Percentiles rank a stretch among this genome's conserved stretches.
These are phyloP conservation scores for Xerocomus potaroensis DNA, from an alignment of 768 basidiomycete genomes.

Conservation along the genomic window DNA sequence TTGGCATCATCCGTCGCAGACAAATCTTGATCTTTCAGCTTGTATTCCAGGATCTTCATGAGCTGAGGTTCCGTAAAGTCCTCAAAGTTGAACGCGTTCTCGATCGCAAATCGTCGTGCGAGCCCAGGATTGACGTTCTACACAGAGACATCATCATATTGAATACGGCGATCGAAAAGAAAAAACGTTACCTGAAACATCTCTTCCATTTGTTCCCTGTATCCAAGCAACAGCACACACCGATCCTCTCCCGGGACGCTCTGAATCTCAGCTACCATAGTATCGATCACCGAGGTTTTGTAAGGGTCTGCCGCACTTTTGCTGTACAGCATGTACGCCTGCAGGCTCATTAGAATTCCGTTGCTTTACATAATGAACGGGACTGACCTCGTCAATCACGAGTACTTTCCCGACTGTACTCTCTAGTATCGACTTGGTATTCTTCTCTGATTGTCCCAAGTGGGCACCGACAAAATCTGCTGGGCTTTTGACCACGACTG, in stretches of 20 bases:
- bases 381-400: slow-evolving; percentile 61
- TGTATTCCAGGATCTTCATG: slow-evolving; percentile 46
- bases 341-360: neutral
- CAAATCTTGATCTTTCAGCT: slow-evolving; percentile 56
- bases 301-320: slow-evolving; percentile 42
- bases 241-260: slow-evolving; percentile 66
- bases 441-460: slow-evolving; percentile 57
- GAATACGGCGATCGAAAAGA: neutral
- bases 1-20: slow-evolving; percentile 54
- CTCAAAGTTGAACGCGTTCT: slow-evolving; percentile 65
- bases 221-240: slow-evolving; percentile 62
- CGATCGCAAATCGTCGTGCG: slow-evolving; percentile 61
- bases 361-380: slow-evolving; percentile 10
- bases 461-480: slow-evolving; percentile 61
- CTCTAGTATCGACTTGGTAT: slow-evolving; percentile 60
- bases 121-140: slow-evolving; percentile 72
- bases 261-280: slow-evolving; percentile 71
- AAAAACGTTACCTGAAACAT: slow-evolving; percentile 53
- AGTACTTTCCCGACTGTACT: slow-evolving; percentile 61
- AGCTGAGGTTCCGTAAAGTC: slow-evolving; percentile 58
- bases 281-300: slow-evolving; percentile 70
- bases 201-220: slow-evolving; percentile 61
- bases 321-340: slow-evolving; percentile 47
- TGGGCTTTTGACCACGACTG: slow-evolving; percentile 66
- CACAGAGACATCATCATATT: neutral